Base-by-base conservation (phyloP, 345 rosid species). In the Gynandropsis gynandra region DNA sequence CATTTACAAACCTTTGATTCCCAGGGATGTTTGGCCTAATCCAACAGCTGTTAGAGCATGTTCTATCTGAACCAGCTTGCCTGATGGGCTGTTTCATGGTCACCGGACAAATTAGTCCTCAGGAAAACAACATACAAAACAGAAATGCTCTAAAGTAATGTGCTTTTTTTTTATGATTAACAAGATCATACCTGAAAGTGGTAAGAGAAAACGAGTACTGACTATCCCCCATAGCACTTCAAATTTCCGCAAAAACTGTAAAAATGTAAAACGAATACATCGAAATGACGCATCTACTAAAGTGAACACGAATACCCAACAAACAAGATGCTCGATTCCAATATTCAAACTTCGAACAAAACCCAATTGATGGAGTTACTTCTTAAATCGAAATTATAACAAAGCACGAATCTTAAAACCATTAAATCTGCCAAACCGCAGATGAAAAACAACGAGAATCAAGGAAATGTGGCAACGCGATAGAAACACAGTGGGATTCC, bases 41-140 rank as follows among this genome's bases (percentile, higher is more conserved):
- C 96, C 89, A 17, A 90, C 98, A 9, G 95, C 95, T 2, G 92
- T 87, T 53, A 90, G 64, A 29, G 98, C 98, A 59, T 90, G 96
- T 64, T 90, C 98, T 37, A 83, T 90, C 85, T 90, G 96, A 66
- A 90, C 98, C 16, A 90, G 89, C 87, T 90, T 87, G 10, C 98
- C 96, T 12, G 98, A 87, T 56, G 98, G 98, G 57, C 95, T 90
- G 76, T 39, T 11, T 31, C 18, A 66, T 14, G 46, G 15, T 42
- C 38, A 37, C 48, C 10, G 12, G 9, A 36, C 11, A 50, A 34
- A 45, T 58, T 7, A 66, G 12, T 5, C 37, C 5, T 16, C 42
- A 5, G 3, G 7, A 50, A 38, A 17, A 17, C 47, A 42, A 7
- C 21, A 54, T n/a, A 16, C 16, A 29, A 24, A 1, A n/a, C 15